Evolutionary conservation across 371 early-diverging fungal genomes (phyloP).

Genomic region (Rhizopus delemar): DNA sequence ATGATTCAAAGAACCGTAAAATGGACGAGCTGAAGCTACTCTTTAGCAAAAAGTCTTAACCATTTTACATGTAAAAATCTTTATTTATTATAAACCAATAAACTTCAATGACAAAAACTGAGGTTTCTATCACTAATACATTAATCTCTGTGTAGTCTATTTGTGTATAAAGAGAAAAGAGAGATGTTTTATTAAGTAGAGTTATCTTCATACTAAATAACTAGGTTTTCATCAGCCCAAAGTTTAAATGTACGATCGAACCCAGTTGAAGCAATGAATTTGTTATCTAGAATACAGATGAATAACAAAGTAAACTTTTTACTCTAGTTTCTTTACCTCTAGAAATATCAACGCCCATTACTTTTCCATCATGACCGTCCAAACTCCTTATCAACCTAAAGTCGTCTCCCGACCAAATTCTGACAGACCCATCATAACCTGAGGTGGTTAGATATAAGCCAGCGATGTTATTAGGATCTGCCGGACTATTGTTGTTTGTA

Average conservation of each 20-base stretch:
- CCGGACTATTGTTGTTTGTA: conserved; percentile 18
- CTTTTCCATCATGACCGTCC: conserved; percentile 88
- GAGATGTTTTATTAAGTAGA: not conserved
- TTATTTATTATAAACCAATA: too few relatives aligned
- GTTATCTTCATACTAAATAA: conserved; percentile 29
- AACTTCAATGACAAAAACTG: too few relatives aligned
- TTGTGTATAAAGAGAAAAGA: not conserved
- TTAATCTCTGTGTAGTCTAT: too few relatives aligned
- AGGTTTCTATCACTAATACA: too few relatives aligned
- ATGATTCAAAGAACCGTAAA: conserved; percentile 45
- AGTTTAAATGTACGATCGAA: conserved; percentile 96
- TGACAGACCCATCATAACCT: conserved; percentile 90
- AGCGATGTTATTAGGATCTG: conserved; percentile 34
- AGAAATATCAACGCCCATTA: conserved; percentile 86
- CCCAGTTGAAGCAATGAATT: conserved; percentile 81
- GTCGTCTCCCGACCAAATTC: conserved; percentile 92
- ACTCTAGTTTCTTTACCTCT: conserved; percentile 46
- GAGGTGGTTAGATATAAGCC: conserved; percentile 70
- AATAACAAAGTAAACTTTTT: not conserved
- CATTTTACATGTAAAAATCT: too few relatives aligned
- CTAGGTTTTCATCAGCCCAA: conserved; percentile 68
- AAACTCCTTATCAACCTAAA: conserved; percentile 86
- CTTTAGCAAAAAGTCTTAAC: conserved; percentile 26
- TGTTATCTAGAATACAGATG: conserved; percentile 58
- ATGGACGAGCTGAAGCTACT: conserved; percentile 55